Percentiles rank a stretch among this genome's conserved stretches.
Conservation (phyloP, 2,329 filamentous ascomycete species). For the Aspergillus viridinutans region DNA sequence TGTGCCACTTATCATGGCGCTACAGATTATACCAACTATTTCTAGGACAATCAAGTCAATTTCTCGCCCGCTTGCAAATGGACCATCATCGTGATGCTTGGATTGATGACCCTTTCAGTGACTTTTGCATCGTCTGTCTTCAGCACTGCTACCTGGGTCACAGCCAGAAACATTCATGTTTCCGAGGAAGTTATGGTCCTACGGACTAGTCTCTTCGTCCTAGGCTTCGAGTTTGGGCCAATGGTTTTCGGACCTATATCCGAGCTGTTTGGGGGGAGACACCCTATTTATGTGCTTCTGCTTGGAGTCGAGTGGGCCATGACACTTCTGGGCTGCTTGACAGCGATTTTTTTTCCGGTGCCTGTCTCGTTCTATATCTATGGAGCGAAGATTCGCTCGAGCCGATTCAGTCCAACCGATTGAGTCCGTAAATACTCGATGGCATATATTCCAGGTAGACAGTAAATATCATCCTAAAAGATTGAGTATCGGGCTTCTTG, state of each 20-base stretch:
- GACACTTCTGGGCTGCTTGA: slow-evolving; percentile 26
- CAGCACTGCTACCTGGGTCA: slow-evolving; percentile 39
- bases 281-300: slow-evolving; percentile 46
- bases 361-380: slow-evolving; percentile 44
- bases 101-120: slow-evolving; percentile 43
- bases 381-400: slow-evolving; percentile 38
- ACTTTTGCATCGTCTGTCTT: slow-evolving; percentile 49
- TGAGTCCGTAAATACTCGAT: not conserved
- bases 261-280: slow-evolving; percentile 47
- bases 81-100: slow-evolving; percentile 40
- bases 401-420: slow-evolving; percentile 28
- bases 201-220: too few relatives aligned
- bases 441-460: not conserved
- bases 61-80: slow-evolving; percentile 30
- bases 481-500: not conserved
- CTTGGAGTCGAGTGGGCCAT: slow-evolving; percentile 26
- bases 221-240: too few relatives aligned
- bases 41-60: too few relatives aligned
- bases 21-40: too few relatives aligned
- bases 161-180: slow-evolving; percentile 43
- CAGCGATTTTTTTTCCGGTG: slow-evolving; percentile 34
- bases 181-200: slow-evolving; percentile 47
- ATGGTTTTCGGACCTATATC: too few relatives aligned
- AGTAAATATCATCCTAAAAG: not conserved
- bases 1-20: too few relatives aligned